phyloP scores from a whole-genome alignment of 75 land plant genomes.

The Selaginella tamariscina region DNA sequence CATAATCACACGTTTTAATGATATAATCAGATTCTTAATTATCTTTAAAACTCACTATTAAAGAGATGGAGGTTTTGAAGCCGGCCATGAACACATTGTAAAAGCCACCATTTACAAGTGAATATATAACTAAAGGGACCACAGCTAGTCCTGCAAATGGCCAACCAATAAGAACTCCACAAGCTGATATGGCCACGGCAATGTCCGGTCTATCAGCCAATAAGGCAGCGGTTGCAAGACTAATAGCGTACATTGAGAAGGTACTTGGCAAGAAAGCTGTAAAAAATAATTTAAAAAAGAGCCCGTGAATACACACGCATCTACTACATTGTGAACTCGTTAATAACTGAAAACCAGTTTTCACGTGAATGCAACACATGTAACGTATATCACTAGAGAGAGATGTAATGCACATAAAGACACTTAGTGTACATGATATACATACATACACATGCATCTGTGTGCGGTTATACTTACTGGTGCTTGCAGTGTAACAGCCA shows the following conservation, averaged over 20 bases:
- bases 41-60: constrained; percentile 71
- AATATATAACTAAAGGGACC: constrained; percentile 60
- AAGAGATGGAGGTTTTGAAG: constrained; percentile 36
- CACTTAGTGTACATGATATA: no score
- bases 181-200: constrained; percentile 51
- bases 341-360: no score
- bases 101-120: constrained; percentile 41
- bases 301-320: not conserved
- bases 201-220: constrained; percentile 46
- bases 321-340: no score
- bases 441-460: no score
- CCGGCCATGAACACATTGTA: constrained; percentile 50
- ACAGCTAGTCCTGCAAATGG: constrained; percentile 82
- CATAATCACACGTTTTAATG: no score
- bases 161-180: constrained; percentile 93
- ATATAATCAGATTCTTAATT: no score
- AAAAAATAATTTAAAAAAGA: constrained; percentile 1
- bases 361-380: no score
- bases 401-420: no score
- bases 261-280: constrained; percentile 95
- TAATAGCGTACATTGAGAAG: constrained; percentile 88
- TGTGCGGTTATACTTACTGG: constrained; percentile 69
- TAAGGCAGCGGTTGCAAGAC: constrained; percentile 63
- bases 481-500: constrained; percentile 96
- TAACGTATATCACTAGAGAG: no score